Evolutionary conservation across 2,329 filamentous ascomycete species (phyloP).

Genomic region (Rhytidhysteron rufulum): DNA sequence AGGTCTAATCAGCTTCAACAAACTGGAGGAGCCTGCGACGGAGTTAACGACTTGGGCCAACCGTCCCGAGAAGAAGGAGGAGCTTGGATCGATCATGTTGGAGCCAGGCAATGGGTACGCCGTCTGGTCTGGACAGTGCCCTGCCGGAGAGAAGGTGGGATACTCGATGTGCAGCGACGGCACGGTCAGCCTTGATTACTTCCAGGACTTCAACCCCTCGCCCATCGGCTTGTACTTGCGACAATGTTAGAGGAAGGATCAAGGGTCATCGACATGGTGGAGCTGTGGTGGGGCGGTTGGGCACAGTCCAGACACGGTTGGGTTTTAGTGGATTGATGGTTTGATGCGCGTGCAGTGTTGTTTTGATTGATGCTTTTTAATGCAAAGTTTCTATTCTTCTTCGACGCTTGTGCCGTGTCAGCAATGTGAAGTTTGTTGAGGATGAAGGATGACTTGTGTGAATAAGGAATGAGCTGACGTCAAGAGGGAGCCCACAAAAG

Average conservation of each 20-base stretch:
- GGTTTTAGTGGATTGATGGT: too few relatives aligned
- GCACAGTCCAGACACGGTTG: too few relatives aligned
- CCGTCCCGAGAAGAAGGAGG: conserved; percentile 1
- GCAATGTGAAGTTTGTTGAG: too few relatives aligned
- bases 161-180: conserved; percentile 52
- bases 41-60: conserved; percentile 9
- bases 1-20: conserved; percentile 34
- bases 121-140: conserved; percentile 53
- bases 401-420: too few relatives aligned
- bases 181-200: conserved; percentile 54
- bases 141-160: conserved; percentile 49
- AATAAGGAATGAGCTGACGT: too few relatives aligned
- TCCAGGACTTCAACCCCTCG: conserved; percentile 60
- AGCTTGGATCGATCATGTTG: conserved; percentile 20
- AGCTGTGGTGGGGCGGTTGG: not conserved
- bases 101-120: conserved; percentile 53
- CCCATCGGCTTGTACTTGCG: conserved; percentile 36
- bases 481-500: too few relatives aligned
- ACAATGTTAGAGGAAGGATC: conserved; percentile 11
- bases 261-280: not conserved
- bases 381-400: too few relatives aligned
- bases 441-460: too few relatives aligned
- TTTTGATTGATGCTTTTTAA: too few relatives aligned
- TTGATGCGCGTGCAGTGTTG: too few relatives aligned
- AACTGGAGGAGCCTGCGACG: conserved; percentile 14